Evolutionary conservation across 192 early-diverging fungal genomes (phyloP), one percentile per base, ranked within the genome.

Genomic region (Fimicolochytrium jonesii): DNA sequence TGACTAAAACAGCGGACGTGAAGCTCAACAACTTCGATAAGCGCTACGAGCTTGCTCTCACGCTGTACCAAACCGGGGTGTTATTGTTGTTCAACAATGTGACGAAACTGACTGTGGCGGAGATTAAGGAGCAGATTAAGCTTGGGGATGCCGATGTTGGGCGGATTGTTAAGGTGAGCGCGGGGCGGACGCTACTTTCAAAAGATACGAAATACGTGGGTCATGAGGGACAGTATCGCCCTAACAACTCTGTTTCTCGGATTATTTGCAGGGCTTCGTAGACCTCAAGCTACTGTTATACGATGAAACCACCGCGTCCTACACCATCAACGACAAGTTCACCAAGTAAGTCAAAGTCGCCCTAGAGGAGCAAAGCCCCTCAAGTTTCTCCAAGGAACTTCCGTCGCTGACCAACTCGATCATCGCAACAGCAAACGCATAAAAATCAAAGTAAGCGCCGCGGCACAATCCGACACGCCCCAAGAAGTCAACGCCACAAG

Each of bases 21-120:
- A 59, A 77, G 61, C 59, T 90, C 18, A 86, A 77, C 44, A 78
- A 73, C 61, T 64, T 84, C 18, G 86, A 92, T 47, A 88, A 86
- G 66, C 77, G 81, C 11, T 94, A 94, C 63, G 92, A 94, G 59
- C 62, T 91, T 20, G 86, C 84, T 20, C 60, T 91, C 7, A 82
- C 88, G 1, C 59, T 91, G 25, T 77, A 87, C 33, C 91, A 93
- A 61, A 70, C 88, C 42, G 79, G 75, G 0, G 67, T 90, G 9
- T 58, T 93, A 29, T 66, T 88, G 6, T 69, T 84, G 1, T 91
- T 90, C 59, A 93, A 93, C 66, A 51, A 59, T 6, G 71, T 66
- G 1, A 61, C 71, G 15, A 53, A 62, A 0, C 66, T 81, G 29
- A 74, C 59, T 0, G 29, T 88, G 25, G 35, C 70, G 17, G 86